These are phyloP conservation scores for Diphasiastrum complanatum DNA, from an alignment of 83 land plant genomes.

Conservation along the genomic window DNA sequence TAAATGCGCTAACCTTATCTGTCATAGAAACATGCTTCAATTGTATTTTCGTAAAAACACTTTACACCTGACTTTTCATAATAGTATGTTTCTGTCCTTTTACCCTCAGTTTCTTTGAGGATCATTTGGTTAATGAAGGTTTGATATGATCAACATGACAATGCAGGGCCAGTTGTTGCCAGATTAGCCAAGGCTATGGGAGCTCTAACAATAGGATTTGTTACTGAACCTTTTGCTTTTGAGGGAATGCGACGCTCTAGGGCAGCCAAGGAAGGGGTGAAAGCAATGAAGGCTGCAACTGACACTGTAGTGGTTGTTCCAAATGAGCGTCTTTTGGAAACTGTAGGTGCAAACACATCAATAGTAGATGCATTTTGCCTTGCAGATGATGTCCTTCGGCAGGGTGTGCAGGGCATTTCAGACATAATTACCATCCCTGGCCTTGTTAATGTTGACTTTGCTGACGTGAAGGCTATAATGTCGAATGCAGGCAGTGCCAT, in stretches of 20 bases:
- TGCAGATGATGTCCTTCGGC: slow-evolving; percentile 33
- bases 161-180: slow-evolving; percentile 34
- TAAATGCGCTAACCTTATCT: too few relatives aligned
- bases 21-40: too few relatives aligned
- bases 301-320: slow-evolving; percentile 34
- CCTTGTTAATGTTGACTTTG: slow-evolving; percentile 15
- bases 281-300: slow-evolving; percentile 30
- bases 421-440: slow-evolving; percentile 12
- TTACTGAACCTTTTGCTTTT: slow-evolving; percentile 30
- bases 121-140: neutral
- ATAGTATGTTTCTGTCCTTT: neutral
- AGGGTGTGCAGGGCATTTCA: slow-evolving; percentile 22
- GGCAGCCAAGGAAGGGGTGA: slow-evolving; percentile 16
- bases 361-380: slow-evolving; percentile 30
- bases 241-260: slow-evolving; percentile 24
- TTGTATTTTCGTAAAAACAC: too few relatives aligned
- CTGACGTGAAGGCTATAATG: slow-evolving; percentile 13
- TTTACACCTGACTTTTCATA: too few relatives aligned
- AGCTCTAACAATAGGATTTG: slow-evolving; percentile 34
- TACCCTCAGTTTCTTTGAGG: neutral
- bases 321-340: slow-evolving; percentile 29
- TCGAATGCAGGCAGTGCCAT: too few relatives aligned
- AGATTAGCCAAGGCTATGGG: slow-evolving; percentile 38
- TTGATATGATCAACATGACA: too few relatives aligned
- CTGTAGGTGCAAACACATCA: slow-evolving; percentile 22